Evolutionary conservation across 768 basidiomycete genomes (phyloP).

Genomic region (Gautieria morchelliformis): DNA sequence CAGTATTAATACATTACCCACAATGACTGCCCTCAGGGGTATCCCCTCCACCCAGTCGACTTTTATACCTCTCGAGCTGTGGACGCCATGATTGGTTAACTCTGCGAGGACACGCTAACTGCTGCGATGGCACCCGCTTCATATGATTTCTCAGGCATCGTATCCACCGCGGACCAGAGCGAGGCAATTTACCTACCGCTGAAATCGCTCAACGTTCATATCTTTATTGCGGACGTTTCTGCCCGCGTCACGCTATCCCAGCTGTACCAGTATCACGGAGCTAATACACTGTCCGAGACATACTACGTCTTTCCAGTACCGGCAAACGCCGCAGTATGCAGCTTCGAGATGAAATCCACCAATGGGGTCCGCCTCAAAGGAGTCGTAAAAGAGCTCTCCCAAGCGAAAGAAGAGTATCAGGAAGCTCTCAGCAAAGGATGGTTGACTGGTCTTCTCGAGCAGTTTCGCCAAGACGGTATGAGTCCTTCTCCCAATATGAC

Average conservation of each 20-base stretch:
- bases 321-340: conserved; percentile 42
- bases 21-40: too few relatives aligned
- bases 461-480: conserved; percentile 44
- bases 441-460: conserved; percentile 36
- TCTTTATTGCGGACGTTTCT: conserved; percentile 2
- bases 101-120: background rate
- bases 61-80: background rate
- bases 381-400: conserved; percentile 36
- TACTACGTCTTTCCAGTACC: conserved; percentile 54
- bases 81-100: background rate
- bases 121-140: background rate
- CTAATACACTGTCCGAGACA: conserved; percentile 11
- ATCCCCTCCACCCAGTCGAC: background rate
- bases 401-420: conserved; percentile 32
- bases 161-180: background rate
- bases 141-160: background rate
- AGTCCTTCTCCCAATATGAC: background rate
- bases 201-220: background rate
- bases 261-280: background rate
- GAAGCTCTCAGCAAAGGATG: conserved; percentile 31
- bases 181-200: background rate
- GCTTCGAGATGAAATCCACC: conserved; percentile 38
- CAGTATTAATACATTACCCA: too few relatives aligned
- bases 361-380: conserved; percentile 36
- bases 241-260: background rate